Base-by-base conservation (phyloP, 1,284 basidiomycete genomes). In the Peniophora sp. region DNA sequence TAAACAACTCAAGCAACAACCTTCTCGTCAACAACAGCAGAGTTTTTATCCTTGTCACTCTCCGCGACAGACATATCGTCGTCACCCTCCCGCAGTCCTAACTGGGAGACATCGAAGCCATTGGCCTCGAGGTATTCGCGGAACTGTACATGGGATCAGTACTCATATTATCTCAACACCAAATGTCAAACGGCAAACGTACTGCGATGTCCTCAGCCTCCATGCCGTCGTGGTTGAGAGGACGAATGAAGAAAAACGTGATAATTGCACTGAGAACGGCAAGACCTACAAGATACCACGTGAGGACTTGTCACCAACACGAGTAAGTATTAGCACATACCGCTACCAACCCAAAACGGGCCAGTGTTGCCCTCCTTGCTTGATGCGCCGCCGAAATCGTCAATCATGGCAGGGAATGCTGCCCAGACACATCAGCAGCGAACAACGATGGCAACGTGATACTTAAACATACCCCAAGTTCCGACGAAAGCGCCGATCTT, bases 401-500 rank as follows among this genome's bases (percentile, higher is more conserved):
- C 62, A 53, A 86, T 83, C 62, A 91, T 85, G 1, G 80, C 74
- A 41, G 82, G 80, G 73, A 85, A 91, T 0, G 75, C 83, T 84
- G 50, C 20, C 9, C 11, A 6, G 9, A 16, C 38, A n/a, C 20
- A 54, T 6, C 56, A 59, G 10, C 59, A 59, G 11, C 5, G 38
- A 53, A 10, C 49, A 36, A 46, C 14, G 9, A 46, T 8, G 27
- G 27, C 27, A 32, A n/a, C n/a, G n/a, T n/a, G n/a, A 25, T 25
- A 32, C 8, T 34, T 19, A 39, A 19, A 70, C 78, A 16, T 64
- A 80, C 79, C 75, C 81, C 83, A 91, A 46, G 83, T 88, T 36
- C 91, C 89, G 51, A 85, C 79, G 65, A 94, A 93, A 3, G 92
- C 92, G 24, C 90, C 90, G 44, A 92, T 62, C 68, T 97, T 97